phyloP scores from a whole-genome alignment of 169 alveolate genomes.

The Babesia gibsoni region DNA sequence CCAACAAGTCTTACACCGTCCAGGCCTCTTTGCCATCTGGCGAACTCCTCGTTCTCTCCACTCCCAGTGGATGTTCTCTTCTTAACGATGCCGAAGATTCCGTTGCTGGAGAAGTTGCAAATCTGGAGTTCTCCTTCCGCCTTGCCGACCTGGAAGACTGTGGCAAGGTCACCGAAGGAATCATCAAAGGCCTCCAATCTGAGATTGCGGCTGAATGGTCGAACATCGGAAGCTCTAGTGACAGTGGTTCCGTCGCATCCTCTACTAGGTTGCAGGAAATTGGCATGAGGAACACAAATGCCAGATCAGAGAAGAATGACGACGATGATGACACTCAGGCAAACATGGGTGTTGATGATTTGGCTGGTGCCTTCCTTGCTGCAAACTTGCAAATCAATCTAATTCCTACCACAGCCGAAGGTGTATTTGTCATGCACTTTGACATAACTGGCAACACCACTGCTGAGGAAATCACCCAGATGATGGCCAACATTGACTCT shows the following conservation, averaged over 20 bases:
- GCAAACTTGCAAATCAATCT: conserved; percentile 30
- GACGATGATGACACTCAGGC: background rate
- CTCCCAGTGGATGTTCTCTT: conserved; percentile 63
- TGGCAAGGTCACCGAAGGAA: conserved; percentile 56
- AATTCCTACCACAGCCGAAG: conserved; percentile 57
- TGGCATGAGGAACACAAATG: conserved; percentile 18
- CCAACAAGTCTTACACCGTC: conserved; percentile 55
- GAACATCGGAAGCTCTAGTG: background rate
- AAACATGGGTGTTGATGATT: conserved; percentile 8
- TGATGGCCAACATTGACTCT: conserved; percentile 26
- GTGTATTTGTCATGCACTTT: conserved; percentile 45
- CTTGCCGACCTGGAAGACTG: conserved; percentile 63
- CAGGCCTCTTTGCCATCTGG: conserved; percentile 51
- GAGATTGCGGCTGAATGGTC: conserved; percentile 38
- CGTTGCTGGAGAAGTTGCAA: conserved; percentile 2
- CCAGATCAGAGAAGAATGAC: background rate
- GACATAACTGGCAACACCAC: conserved; percentile 19
- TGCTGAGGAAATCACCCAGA: conserved; percentile 30
- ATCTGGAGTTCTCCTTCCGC: conserved; percentile 53
- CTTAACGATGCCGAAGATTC: conserved; percentile 39
- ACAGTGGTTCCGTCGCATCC: background rate
- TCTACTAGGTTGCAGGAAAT: conserved; percentile 23
- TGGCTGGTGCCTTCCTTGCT: conserved; percentile 42
- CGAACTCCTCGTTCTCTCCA: conserved; percentile 50
- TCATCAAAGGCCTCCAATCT: conserved; percentile 24